These are phyloP conservation scores for Grosmannia serpens DNA, from an alignment of 2,329 filamentous ascomycete species.

Conservation along the genomic window DNA sequence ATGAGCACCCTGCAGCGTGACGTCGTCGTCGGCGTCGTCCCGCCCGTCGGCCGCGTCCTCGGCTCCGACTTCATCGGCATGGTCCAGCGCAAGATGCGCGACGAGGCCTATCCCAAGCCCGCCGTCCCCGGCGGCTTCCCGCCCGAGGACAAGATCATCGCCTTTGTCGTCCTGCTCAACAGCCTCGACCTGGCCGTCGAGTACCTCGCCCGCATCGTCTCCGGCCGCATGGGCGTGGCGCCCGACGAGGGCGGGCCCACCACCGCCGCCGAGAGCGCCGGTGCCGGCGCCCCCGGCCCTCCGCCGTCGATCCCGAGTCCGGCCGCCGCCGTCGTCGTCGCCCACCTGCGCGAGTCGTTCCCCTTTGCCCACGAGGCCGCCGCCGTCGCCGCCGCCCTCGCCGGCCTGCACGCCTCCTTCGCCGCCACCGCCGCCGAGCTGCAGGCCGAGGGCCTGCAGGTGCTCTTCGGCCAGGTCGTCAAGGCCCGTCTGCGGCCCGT, in stretches of 20 bases:
- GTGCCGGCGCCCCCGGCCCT: neutral
- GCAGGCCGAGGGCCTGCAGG: slow-evolving; percentile 70
- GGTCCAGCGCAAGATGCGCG: slow-evolving; percentile 94
- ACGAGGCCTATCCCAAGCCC: slow-evolving; percentile 82
- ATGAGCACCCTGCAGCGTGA: slow-evolving; percentile 75
- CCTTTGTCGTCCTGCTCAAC: slow-evolving; percentile 89
- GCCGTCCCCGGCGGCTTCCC: slow-evolving; percentile 69
- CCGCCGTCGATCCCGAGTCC: slow-evolving; percentile 24
- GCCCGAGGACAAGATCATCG: slow-evolving; percentile 76
- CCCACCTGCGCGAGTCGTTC: slow-evolving; percentile 51
- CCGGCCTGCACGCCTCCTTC: slow-evolving; percentile 60
- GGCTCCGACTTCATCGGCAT: slow-evolving; percentile 89
- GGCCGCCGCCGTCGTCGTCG: slow-evolving; percentile 12
- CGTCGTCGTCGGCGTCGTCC: slow-evolving; percentile 66
- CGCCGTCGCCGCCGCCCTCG: slow-evolving; percentile 57
- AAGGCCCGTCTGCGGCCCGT: slow-evolving; percentile 76
- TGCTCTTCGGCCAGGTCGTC: slow-evolving; percentile 79
- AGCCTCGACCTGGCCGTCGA: slow-evolving; percentile 87
- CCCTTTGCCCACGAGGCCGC: slow-evolving; percentile 66
- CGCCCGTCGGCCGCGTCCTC: slow-evolving; percentile 68
- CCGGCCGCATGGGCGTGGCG: slow-evolving; percentile 44
- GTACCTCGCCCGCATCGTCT: slow-evolving; percentile 80
- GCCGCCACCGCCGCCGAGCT: slow-evolving; percentile 69
- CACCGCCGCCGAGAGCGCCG: neutral
- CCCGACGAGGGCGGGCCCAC: slow-evolving; percentile 23